These are phyloP conservation scores for Termitomyces bulborhizus DNA, from an alignment of 768 basidiomycete species.

Conservation along the genomic window DNA sequence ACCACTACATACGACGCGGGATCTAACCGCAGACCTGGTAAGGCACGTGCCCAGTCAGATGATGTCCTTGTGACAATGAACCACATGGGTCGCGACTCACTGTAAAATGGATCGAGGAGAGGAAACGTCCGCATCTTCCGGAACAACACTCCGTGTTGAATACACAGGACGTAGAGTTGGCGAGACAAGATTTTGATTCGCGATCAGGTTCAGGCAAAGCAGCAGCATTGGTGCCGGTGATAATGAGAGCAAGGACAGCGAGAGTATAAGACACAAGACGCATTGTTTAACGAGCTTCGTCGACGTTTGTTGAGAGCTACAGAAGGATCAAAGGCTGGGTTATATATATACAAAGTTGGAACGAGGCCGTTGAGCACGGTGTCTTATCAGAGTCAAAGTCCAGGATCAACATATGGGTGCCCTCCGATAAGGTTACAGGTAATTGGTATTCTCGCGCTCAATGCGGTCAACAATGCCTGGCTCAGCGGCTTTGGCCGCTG, in stretches of 20 bases:
- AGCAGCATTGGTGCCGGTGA: neutral
- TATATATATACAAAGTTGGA: neutral
- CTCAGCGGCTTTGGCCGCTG: too few relatives aligned
- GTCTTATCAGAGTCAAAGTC: neutral
- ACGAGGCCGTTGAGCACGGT: neutral
- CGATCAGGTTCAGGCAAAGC: neutral
- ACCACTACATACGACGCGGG: too few relatives aligned
- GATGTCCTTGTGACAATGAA: too few relatives aligned
- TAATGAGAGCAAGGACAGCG: neutral
- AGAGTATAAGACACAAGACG: neutral
- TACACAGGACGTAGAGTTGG: neutral
- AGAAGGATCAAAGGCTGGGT: too few relatives aligned
- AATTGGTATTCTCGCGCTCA: neutral
- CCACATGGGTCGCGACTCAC: too few relatives aligned
- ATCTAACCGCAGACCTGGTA: too few relatives aligned
- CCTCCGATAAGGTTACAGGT: too few relatives aligned
- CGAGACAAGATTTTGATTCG: neutral
- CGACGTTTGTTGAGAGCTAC: neutral
- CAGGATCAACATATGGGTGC: neutral
- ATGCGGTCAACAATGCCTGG: neutral
- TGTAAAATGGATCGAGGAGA: too few relatives aligned
- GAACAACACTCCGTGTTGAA: conserved; percentile 1
- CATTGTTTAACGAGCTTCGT: neutral
- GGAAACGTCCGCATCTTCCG: too few relatives aligned
- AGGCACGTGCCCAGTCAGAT: too few relatives aligned